Evolutionary conservation across 2,329 filamentous ascomycete species (phyloP).

Genomic region (Venturia asperata): DNA sequence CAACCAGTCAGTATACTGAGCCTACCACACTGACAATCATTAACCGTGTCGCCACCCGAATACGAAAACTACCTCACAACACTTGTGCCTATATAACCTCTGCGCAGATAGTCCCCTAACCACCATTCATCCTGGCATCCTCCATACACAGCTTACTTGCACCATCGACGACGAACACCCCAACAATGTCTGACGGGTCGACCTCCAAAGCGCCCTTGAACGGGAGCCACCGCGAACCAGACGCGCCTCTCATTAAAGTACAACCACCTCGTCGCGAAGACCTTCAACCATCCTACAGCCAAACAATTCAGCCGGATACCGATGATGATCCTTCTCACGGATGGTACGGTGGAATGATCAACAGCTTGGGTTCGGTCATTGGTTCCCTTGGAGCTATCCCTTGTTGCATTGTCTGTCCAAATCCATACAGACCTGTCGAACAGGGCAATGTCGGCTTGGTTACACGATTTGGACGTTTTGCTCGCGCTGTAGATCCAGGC

Average conservation of each 20-base stretch:
- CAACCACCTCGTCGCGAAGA: constrained; percentile 76
- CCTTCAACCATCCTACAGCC: constrained; percentile 75
- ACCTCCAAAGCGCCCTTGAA: constrained; percentile 22
- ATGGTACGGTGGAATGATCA: constrained; percentile 88
- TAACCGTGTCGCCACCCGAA: not conserved
- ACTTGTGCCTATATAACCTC: not conserved
- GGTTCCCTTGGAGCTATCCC: constrained; percentile 81
- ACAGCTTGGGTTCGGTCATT: constrained; percentile 63
- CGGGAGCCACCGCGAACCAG: constrained; percentile 21
- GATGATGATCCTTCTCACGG: constrained; percentile 65
- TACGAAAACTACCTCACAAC: not conserved
- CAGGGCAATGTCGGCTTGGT: constrained; percentile 95
- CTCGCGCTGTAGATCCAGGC: constrained; percentile 91
- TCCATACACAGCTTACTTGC: constrained; percentile 13
- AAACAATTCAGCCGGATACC: constrained; percentile 53
- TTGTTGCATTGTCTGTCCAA: constrained; percentile 86
- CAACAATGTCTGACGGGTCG: constrained; percentile 15
- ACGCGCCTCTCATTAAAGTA: constrained; percentile 49
- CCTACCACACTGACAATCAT: not conserved
- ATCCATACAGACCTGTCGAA: constrained; percentile 85
- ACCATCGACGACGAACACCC: not conserved
- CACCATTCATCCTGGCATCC: not conserved
- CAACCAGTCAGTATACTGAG: not conserved
- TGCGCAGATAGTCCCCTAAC: not conserved
- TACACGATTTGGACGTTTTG: constrained; percentile 91